phyloP scores from a whole-genome alignment of 106 monocot species.

The Dioscorea zingiberensis region DNA sequence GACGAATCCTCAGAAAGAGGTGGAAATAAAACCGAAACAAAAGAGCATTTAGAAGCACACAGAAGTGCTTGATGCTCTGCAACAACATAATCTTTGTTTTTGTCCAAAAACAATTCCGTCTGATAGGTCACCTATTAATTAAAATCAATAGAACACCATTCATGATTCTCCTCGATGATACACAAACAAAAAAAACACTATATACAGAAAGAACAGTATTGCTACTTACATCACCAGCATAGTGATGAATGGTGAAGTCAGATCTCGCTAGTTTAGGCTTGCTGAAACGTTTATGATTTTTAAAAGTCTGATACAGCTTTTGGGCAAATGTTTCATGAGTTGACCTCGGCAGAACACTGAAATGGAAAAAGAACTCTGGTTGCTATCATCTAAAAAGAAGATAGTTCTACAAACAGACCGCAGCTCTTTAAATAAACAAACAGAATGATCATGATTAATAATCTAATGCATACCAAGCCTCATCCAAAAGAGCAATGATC shows the following conservation, averaged over 20 bases:
- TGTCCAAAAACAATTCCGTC: constrained; percentile 57
- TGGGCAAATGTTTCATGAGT: constrained; percentile 86
- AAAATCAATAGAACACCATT: not conserved
- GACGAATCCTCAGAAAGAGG: constrained; percentile 38
- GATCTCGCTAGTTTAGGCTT: constrained; percentile 57
- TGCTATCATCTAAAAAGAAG: not conserved
- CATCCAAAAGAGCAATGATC: constrained; percentile 75
- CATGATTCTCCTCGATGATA: not conserved
- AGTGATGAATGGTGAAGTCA: constrained; percentile 62
- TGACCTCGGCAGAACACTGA: constrained; percentile 74
- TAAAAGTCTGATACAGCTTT: constrained; percentile 62
- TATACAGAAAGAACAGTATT: not conserved
- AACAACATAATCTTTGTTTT: constrained; percentile 76
- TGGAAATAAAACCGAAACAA: constrained; percentile 49
- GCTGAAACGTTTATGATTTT: constrained; percentile 41
- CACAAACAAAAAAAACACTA: not conserved
- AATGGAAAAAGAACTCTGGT: not conserved
- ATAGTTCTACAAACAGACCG: not conserved
- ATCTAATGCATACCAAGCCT: constrained; percentile 46
- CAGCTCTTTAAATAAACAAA: not conserved
- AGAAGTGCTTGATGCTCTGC: constrained; percentile 58
- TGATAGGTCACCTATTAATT: constrained; percentile 56
- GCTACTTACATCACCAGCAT: constrained; percentile 58
- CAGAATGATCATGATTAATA: not conserved
- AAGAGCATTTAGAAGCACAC: constrained; percentile 43